Evolutionary conservation across 108 stramenopile genomes (phyloP).

Genomic region (Pseudonitzschia multiseries): DNA sequence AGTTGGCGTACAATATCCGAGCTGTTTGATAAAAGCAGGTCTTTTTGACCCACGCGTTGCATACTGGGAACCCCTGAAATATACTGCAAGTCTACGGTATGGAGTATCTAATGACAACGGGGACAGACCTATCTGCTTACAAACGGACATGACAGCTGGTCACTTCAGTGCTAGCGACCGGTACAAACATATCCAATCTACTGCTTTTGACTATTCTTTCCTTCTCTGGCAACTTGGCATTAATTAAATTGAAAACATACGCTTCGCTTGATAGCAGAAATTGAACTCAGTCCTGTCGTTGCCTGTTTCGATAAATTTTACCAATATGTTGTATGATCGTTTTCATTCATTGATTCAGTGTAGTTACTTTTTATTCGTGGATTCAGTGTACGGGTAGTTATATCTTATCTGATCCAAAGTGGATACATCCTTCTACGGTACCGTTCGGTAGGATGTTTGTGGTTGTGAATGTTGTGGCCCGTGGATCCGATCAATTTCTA

Average conservation of each 20-base stretch:
- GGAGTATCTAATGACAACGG: constrained; percentile 10
- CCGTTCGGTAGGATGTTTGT: too few species aligned
- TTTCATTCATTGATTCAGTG: too few species aligned
- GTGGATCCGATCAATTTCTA: too few species aligned
- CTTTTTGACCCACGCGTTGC: constrained; percentile 88
- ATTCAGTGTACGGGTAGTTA: too few species aligned
- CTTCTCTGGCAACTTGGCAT: constrained; percentile 70
- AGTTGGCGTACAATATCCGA: constrained; percentile 64
- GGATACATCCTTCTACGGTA: too few species aligned
- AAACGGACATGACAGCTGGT: constrained; percentile 88
- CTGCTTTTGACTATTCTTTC: constrained; percentile 89
- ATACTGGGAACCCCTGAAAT: constrained; percentile 67
- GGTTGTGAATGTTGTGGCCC: too few species aligned
- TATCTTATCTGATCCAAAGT: too few species aligned
- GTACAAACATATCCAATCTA: constrained; percentile 88
- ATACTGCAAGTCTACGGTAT: constrained; percentile 48
- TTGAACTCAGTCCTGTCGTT: not conserved
- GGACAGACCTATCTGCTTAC: constrained; percentile 51
- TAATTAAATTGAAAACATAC: not conserved
- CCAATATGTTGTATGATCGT: too few species aligned
- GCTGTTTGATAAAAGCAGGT: constrained; percentile 84
- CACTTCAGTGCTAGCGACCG: constrained; percentile 94
- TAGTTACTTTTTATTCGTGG: too few species aligned
- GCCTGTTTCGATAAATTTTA: too few species aligned
- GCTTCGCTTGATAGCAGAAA: not conserved